Evolutionary conservation across 208 protist species (phyloP).

Genomic region (Acanthamoeba polyphaga): DNA sequence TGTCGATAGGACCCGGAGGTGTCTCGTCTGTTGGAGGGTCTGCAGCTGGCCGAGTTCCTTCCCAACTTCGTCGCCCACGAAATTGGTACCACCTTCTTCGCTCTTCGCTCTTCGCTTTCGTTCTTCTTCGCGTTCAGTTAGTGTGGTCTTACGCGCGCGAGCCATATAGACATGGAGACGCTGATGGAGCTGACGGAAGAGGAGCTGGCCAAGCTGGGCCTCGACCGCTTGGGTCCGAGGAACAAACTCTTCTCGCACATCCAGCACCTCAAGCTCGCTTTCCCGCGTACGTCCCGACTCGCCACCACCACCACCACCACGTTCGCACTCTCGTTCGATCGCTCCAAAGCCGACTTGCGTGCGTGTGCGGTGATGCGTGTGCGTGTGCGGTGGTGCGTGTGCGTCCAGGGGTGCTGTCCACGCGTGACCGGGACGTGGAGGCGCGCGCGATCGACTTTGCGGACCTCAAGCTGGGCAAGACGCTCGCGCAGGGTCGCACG

Average conservation of each 20-base stretch:
- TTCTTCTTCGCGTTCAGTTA: not conserved
- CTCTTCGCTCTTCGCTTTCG: not conserved
- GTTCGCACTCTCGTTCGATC: no score
- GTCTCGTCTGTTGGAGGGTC: not conserved
- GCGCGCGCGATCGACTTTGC: constrained; percentile 15
- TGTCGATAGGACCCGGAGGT: not conserved
- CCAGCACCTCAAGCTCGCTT: constrained; percentile 35
- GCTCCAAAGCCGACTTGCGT: not conserved
- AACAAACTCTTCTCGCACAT: constrained; percentile 43
- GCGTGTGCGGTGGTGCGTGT: not conserved
- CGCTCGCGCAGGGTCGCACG: not conserved
- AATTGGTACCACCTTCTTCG: not conserved
- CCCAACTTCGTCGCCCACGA: not conserved
- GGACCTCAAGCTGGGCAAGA: not conserved
- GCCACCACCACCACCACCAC: no score
- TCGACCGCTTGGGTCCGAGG: not conserved
- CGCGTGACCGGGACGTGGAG: not conserved
- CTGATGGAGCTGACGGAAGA: constrained; percentile 19
- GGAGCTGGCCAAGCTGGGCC: constrained; percentile 15
- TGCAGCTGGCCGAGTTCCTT: constrained; percentile 4
- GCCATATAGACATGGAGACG: constrained; percentile 23
- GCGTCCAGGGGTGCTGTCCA: not conserved
- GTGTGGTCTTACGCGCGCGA: not conserved
- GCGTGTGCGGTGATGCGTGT: no score
- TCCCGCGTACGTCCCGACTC: not conserved